A percentile compares a stretch with the other conserved stretches of the same genome.
phyloP scores from a whole-genome alignment of 345 rosid genomes.

The Viola odorata region DNA sequence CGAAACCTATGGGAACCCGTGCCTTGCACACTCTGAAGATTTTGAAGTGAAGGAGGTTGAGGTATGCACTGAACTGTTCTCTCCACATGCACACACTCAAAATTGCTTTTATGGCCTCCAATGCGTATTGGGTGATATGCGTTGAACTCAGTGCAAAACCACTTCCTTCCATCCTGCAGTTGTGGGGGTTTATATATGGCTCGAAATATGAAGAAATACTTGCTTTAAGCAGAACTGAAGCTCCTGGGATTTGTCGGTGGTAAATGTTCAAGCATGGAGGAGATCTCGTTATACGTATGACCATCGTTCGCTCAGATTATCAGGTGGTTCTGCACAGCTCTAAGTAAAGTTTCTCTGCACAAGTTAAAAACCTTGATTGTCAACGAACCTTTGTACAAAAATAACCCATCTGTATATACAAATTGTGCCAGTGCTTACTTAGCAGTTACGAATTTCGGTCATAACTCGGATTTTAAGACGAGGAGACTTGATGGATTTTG shows the following conservation, averaged over 20 bases:
- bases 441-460: too few species aligned
- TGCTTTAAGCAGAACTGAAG: constrained; percentile 53
- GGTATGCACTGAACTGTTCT: constrained; percentile 37
- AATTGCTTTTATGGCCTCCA: neutral
- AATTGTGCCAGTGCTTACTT: too few species aligned
- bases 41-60: constrained; percentile 89
- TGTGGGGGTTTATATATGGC: constrained; percentile 88
- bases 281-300: neutral
- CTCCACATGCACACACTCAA: neutral
- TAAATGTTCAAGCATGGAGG: constrained; percentile 15
- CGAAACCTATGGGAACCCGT: constrained; percentile 87
- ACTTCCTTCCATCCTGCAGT: constrained; percentile 33
- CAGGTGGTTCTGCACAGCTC: neutral
- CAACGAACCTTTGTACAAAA: too few species aligned
- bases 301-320: neutral
- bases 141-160: neutral
- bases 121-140: neutral
- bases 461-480: too few species aligned
- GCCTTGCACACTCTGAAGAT: constrained; percentile 73
- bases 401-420: too few species aligned
- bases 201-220: constrained; percentile 83
- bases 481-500: too few species aligned
- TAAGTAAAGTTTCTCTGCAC: too few species aligned
- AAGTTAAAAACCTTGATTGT: too few species aligned
- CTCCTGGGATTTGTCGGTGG: constrained; percentile 83